Conservation (phyloP, 306 rosid genomes). For the Coriaria nepalensis region DNA sequence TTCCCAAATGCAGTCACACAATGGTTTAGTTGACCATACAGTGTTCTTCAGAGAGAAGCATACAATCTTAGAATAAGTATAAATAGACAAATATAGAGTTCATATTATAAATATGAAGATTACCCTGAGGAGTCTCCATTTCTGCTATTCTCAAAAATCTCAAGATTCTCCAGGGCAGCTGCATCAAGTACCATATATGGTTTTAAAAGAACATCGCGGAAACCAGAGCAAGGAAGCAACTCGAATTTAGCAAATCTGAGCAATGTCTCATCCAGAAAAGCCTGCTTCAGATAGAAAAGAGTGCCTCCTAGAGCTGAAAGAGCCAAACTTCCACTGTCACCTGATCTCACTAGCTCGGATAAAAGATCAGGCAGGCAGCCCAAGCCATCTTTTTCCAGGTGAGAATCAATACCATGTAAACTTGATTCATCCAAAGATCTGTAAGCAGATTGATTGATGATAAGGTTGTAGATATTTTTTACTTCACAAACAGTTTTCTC, state of each 20-base stretch:
- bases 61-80: slow-evolving; percentile 22
- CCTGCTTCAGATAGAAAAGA: slow-evolving; percentile 85
- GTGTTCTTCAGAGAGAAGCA: slow-evolving; percentile 42
- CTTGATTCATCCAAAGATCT: slow-evolving; percentile 16
- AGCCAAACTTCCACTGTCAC: slow-evolving; percentile 44
- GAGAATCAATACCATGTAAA: slow-evolving; percentile 5
- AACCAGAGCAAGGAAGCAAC: slow-evolving; percentile 65
- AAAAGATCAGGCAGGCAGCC: slow-evolving; percentile 56
- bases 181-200: slow-evolving; percentile 93
- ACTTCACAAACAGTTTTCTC: slow-evolving; percentile 47
- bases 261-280: slow-evolving; percentile 68
- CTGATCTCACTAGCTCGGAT: slow-evolving; percentile 44
- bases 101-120: slow-evolving; percentile 11
- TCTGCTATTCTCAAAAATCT: slow-evolving; percentile 81
- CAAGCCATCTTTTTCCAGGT: slow-evolving; percentile 27
- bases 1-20: slow-evolving; percentile 93
- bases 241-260: slow-evolving; percentile 83
- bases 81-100: slow-evolving; percentile 4
- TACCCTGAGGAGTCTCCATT: slow-evolving; percentile 91
- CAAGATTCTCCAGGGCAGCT: slow-evolving; percentile 88
- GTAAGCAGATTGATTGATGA: slow-evolving; percentile 17
- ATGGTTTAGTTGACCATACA: slow-evolving; percentile 74
- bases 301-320: slow-evolving; percentile 95
- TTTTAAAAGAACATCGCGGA: slow-evolving; percentile 41
- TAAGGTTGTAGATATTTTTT: slow-evolving; percentile 30